Evolutionary conservation across 495 filamentous ascomycete genomes (phyloP).

Genomic region (Penicillium simplicissimum): DNA sequence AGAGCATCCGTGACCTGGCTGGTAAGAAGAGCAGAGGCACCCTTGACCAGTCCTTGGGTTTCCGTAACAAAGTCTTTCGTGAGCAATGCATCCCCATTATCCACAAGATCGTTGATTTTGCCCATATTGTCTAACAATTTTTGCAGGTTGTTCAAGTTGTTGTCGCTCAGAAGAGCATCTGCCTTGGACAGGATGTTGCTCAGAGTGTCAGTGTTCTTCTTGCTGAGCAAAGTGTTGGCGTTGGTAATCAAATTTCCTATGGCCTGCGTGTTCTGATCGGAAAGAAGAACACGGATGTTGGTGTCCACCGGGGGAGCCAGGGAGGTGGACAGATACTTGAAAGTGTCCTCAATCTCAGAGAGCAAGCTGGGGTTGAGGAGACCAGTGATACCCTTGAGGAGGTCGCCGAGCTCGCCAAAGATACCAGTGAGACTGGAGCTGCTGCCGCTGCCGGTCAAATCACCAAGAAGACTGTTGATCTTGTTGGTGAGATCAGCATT

Average conservation of each 20-base stretch:
- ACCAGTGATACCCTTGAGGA: constrained; percentile 21
- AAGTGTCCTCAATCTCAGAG: constrained; percentile 32
- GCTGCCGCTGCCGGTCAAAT: neutral
- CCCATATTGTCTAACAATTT: constrained; percentile 41
- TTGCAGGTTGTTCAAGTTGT: constrained; percentile 42
- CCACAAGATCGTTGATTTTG: constrained; percentile 38
- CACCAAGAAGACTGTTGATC: neutral
- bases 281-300: constrained; percentile 43
- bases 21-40: constrained; percentile 37
- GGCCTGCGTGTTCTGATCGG: constrained; percentile 23
- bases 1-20: constrained; percentile 6
- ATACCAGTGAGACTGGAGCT: neutral
- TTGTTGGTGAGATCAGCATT: constrained; percentile 4
- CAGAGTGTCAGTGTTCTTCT: constrained; percentile 39
- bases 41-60: constrained; percentile 22
- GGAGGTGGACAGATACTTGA: constrained; percentile 40
- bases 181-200: constrained; percentile 31
- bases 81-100: constrained; percentile 33
- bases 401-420: constrained; percentile 7
- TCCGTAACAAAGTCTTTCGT: constrained; percentile 35
- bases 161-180: constrained; percentile 32
- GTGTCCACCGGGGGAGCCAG: constrained; percentile 40
- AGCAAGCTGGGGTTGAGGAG: constrained; percentile 29
- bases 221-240: constrained; percentile 31
- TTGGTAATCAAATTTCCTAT: constrained; percentile 31